These are phyloP conservation scores for Penicillium pancosmium DNA, from an alignment of 495 filamentous ascomycete species.

Conservation along the genomic window DNA sequence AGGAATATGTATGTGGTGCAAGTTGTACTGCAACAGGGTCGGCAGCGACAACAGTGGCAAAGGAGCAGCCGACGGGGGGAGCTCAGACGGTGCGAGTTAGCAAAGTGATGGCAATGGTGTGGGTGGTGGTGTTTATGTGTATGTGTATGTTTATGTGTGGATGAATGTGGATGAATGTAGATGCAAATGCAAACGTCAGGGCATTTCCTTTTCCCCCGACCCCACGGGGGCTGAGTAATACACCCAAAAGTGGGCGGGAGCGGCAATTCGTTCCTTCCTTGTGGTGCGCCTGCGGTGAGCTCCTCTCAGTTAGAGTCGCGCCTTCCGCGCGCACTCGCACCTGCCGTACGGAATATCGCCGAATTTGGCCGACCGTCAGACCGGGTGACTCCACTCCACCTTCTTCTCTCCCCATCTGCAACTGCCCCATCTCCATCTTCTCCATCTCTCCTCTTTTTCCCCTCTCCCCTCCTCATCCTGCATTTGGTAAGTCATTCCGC, in stretches of 20 bases:
- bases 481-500: slow-evolving; percentile 16
- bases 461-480: slow-evolving; percentile 16
- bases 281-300: slow-evolving; percentile 15
- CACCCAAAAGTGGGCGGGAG: too few species aligned
- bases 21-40: slow-evolving; percentile 64
- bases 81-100: slow-evolving; percentile 5
- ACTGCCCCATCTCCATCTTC: slow-evolving; percentile 17
- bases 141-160: not conserved
- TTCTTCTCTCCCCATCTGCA: slow-evolving; percentile 18
- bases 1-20: slow-evolving; percentile 70
- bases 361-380: slow-evolving; percentile 26
- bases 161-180: not conserved
- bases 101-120: slow-evolving; percentile 17
- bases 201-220: not conserved
- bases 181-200: not conserved
- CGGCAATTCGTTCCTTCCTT: slow-evolving; percentile 20
- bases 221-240: slow-evolving; percentile 21
- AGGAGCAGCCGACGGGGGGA: slow-evolving; percentile 45
- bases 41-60: slow-evolving; percentile 58
- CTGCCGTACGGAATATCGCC: slow-evolving; percentile 13
- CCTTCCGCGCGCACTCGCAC: not conserved
- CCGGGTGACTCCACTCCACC: slow-evolving; percentile 19
- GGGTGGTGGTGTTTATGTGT: slow-evolving; percentile 5
- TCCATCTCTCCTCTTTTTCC: slow-evolving; percentile 7
- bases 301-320: slow-evolving; percentile 8